These are phyloP conservation scores for Leccinellum luteum DNA, from an alignment of 768 basidiomycete genomes.

Conservation along the genomic window DNA sequence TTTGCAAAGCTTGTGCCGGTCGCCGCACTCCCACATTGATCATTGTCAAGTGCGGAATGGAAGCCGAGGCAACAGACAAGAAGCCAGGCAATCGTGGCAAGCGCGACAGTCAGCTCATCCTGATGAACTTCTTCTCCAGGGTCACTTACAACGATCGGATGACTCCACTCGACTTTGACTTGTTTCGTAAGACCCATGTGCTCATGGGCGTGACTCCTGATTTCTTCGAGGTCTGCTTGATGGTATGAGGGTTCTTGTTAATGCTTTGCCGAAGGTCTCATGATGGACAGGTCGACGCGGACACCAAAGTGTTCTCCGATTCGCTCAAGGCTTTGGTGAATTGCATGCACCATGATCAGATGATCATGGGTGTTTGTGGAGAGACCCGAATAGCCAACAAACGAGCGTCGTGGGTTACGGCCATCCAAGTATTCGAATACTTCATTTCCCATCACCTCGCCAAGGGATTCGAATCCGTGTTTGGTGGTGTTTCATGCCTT, in stretches of 20 bases:
- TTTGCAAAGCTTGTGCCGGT: conserved; percentile 65
- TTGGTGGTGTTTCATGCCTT: conserved; percentile 98
- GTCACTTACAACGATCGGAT: conserved; percentile 99
- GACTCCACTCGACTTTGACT: conserved; percentile 95
- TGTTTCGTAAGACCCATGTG: conserved; percentile 94
- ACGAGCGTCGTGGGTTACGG: conserved; percentile 96
- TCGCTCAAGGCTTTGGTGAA: conserved; percentile 92
- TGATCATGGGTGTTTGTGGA: conserved; percentile 99
- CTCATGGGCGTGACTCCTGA: conserved; percentile 99
- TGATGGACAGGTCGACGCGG: conserved; percentile 84
- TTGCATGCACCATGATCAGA: conserved; percentile 97
- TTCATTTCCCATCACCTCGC: conserved; percentile 99
- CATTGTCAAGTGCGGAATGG: conserved; percentile 95
- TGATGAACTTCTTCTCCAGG: conserved; percentile 99
- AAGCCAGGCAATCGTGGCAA: conserved; percentile 99
- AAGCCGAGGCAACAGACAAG: conserved; percentile 78
- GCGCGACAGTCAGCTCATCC: conserved; percentile 95
- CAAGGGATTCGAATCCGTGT: conserved; percentile 98
- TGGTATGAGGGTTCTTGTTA: conserved; percentile 58
- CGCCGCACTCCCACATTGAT: conserved; percentile 92
- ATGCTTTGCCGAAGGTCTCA: conserved; percentile 9
- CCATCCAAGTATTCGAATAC: conserved; percentile 98
- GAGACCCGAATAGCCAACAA: conserved; percentile 99
- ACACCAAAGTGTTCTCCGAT: conserved; percentile 92
- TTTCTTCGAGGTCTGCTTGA: conserved; percentile 94